Evolutionary conservation across 2,329 filamentous ascomycete genomes (phyloP), one percentile per base, ranked within the genome.

Genomic region (Fusarium austroafricanum): DNA sequence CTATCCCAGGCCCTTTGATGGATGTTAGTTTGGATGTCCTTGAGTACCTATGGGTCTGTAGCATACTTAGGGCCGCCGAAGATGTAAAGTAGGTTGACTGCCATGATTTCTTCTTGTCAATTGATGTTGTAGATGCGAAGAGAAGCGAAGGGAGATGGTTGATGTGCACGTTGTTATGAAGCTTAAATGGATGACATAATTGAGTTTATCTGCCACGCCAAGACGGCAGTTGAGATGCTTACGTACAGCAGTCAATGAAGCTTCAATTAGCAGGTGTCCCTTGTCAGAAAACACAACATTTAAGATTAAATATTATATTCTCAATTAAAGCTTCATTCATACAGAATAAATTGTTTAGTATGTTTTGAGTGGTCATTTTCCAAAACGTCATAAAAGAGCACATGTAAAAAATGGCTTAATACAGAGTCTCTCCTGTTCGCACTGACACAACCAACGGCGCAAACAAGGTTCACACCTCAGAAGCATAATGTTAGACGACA

Each of bases 1-100:
- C 82, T 75, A 21, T 82, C 78, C 90, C 90, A 92, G 21, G 82
- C 81, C 60, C 87, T 63, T 90, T 51, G 7, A 46, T 17, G 14
- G 12, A 38, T 40, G 46, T 72, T 49, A 68, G 63, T 52, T 11
- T 42, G 21, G 10, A 5, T 40, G 6, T 18, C 14, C 11, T 10
- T 42, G 10, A n/a, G 17, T 40, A 21, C 8, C 3, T 9, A 15
- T 15, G 26, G 31, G 10, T 40, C 2, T 21, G 44, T 10, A 8
- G 18, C 40, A 21, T 73, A 82, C 81, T 73, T 75, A 57, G 77
- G 73, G 38, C 80, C 80, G 26, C 81, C 81, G 35, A 80, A 83
- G 57, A 83, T 78, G 62, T 77, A 79, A 6, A 74, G 71, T 44
- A 75, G 56, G 18, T 65, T 53, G 9, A 57, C 29, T 31, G 29